Conservation (phyloP, 2,329 filamentous ascomycete species). For the Exophiala aquamarina region DNA sequence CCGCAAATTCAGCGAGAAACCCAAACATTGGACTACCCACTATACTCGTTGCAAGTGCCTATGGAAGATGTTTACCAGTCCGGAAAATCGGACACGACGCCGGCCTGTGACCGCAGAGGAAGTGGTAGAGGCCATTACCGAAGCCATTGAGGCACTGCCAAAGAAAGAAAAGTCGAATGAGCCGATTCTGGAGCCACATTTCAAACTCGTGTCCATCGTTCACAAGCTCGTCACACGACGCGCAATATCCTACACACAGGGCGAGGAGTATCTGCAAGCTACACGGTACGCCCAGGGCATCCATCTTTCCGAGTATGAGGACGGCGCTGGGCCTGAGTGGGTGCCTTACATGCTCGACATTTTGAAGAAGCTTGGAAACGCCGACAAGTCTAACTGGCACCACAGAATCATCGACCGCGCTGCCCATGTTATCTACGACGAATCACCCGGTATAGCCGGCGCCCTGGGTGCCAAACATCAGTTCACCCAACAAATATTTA, state of each 20-base stretch:
- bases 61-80: constrained; percentile 64
- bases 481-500: constrained; percentile 81
- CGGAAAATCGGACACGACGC: constrained; percentile 43
- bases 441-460: constrained; percentile 50
- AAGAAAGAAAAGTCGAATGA: constrained; percentile 63
- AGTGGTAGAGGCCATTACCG: constrained; percentile 58
- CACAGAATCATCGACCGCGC: constrained; percentile 79
- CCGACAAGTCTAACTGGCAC: constrained; percentile 94
- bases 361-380: constrained; percentile 58
- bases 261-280: constrained; percentile 49
- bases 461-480: constrained; percentile 70
- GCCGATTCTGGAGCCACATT: constrained; percentile 85
- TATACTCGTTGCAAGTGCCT: constrained; percentile 71
- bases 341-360: constrained; percentile 62
- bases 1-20: constrained; percentile 57
- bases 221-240: constrained; percentile 71
- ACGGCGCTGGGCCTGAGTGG: constrained; percentile 54
- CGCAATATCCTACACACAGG: constrained; percentile 47
- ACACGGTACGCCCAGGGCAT: constrained; percentile 58
- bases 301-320: constrained; percentile 46
- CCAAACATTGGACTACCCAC: constrained; percentile 65
- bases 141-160: constrained; percentile 62
- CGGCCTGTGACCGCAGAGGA: constrained; percentile 39
- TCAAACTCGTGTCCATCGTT: constrained; percentile 79
- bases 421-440: constrained; percentile 62